Evolutionary conservation across 495 filamentous ascomycete species (phyloP), one percentile per base, ranked within the genome.

Genomic region (Talaromyces adpressus): DNA sequence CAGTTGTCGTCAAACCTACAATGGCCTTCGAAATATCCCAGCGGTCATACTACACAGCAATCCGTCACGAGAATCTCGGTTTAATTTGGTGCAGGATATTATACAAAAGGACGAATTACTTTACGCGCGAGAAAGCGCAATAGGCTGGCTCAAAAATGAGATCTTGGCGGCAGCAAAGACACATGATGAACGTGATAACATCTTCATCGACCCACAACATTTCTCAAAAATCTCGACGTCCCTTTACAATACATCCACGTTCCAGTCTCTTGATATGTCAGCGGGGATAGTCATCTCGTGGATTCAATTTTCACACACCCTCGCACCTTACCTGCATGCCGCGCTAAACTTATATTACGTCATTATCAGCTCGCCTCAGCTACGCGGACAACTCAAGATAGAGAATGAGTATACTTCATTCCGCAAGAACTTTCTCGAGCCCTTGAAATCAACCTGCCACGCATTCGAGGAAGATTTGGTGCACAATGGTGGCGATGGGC

Each of bases 61-160:
- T 68, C 91, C 92, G 1, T 84, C 86, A 1, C 83, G 5, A 89
- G 51, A 72, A 83, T 0, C 85, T 30, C 83, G 92, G 1, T 82
- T 95, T 47, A 83, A 87, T 4, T 89, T 96, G 63, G 88, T 98
- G 11, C 82, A 85, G 51, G 87, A 91, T 54, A 87, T 93, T 3
- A 79, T 98, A 29, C 88, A 94, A 72, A 85, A 96, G 65, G 90
- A 88, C 66, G 63, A 65, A 8, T 87, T 88, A 6, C 91, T 86
- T 25, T 83, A 89, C 2, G 81, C 94, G 52, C 92, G 91, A 66
- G 92, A 89, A 14, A 87, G 85, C 61, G 92, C 93, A 0, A 83
- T 98, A 11, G 82, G 84, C 25, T 97, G 95, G 90, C 76, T 97
- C 4, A 93, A 92, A 70, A 87, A 92, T 58, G 93, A 97, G 71